Evolutionary conservation across 306 rosid genomes (phyloP).

Genomic region (Dalbergia cochinchinensis): DNA sequence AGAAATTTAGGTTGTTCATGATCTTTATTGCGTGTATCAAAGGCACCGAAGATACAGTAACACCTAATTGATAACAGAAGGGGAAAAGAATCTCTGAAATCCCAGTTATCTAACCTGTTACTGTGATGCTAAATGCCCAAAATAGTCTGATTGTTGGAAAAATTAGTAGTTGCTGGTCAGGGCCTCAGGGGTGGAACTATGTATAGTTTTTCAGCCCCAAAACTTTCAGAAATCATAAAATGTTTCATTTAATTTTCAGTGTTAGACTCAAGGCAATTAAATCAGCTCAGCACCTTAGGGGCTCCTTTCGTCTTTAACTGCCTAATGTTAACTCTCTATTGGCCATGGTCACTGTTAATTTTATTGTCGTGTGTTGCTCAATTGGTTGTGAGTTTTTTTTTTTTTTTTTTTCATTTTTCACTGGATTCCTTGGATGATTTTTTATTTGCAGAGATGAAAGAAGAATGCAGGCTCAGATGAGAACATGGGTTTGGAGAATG

Average conservation of each 20-base stretch:
- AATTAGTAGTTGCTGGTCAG: not conserved
- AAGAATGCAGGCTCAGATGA: slow-evolving; percentile 6
- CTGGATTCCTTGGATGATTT: slow-evolving; percentile 9
- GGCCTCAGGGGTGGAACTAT: not conserved
- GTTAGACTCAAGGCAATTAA: no score
- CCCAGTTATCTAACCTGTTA: not conserved
- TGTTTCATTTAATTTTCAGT: no score
- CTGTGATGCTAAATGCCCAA: not conserved
- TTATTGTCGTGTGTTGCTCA: not conserved
- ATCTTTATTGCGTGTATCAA: not conserved
- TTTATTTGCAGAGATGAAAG: not conserved
- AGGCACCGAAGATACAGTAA: not conserved
- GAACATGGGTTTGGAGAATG: slow-evolving; percentile 52
- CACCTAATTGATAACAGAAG: not conserved
- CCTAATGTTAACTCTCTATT: no score
- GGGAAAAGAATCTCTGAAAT: not conserved
- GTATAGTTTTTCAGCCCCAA: no score
- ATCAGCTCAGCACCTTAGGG: no score
- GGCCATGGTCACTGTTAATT: no score
- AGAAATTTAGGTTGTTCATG: not conserved
- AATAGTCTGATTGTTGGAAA: not conserved
- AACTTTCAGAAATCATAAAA: no score
- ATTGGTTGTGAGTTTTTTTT: not conserved
- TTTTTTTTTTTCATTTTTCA: not conserved
- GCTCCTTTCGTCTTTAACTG: no score